Evolutionary conservation across 1,284 basidiomycete species (phyloP).

Genomic region (Ustilago loliicola): DNA sequence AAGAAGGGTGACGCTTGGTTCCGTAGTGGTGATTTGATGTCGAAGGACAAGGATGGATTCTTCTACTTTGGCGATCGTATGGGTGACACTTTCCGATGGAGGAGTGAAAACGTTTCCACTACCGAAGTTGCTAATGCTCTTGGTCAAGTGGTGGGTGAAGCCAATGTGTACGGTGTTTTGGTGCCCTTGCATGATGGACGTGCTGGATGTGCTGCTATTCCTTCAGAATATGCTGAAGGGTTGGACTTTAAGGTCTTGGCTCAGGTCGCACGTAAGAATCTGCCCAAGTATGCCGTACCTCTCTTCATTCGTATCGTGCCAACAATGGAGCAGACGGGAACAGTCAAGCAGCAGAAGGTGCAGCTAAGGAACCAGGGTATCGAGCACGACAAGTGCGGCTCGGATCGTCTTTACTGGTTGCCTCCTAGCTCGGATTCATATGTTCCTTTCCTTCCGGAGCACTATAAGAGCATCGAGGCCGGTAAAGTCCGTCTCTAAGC

Average conservation of each 20-base stretch:
- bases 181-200: constrained; percentile 70
- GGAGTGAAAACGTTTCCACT: constrained; percentile 68
- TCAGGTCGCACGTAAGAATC: constrained; percentile 53
- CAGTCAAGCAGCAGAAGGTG: constrained; percentile 69
- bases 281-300: constrained; percentile 71
- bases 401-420: constrained; percentile 61
- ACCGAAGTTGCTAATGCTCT: constrained; percentile 66
- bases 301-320: constrained; percentile 69
- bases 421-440: constrained; percentile 59
- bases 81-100: constrained; percentile 70
- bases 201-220: constrained; percentile 71
- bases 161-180: constrained; percentile 70
- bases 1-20: constrained; percentile 69
- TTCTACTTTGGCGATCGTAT: constrained; percentile 70
- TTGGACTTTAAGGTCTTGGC: constrained; percentile 66
- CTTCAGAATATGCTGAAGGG: constrained; percentile 24
- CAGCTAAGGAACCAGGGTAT: constrained; percentile 69
- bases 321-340: constrained; percentile 64
- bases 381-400: constrained; percentile 60
- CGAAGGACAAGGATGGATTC: constrained; percentile 62
- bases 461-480: constrained; percentile 52
- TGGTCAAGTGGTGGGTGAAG: constrained; percentile 66
- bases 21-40: constrained; percentile 69
- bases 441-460: constrained; percentile 52
- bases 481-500: constrained; percentile 58